Percentiles rank a stretch among this genome's conserved stretches.
These are phyloP conservation scores for Hypoxylon subgilvum DNA, from an alignment of 495 filamentous ascomycete species.

Conservation along the genomic window DNA sequence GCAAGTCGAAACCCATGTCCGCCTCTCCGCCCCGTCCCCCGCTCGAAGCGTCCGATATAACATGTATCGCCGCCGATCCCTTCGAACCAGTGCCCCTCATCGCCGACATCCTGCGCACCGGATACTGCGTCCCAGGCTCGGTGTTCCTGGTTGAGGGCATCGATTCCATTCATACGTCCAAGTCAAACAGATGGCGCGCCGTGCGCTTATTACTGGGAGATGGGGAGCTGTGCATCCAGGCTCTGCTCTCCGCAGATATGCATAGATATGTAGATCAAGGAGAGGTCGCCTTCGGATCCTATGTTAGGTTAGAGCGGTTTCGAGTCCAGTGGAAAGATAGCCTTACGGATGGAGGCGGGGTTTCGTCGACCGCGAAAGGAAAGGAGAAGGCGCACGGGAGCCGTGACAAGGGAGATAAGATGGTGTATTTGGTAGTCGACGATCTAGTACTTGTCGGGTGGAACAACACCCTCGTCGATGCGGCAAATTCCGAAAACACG, in stretches of 20 bases:
- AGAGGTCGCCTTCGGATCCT: conserved; percentile 47
- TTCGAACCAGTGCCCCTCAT: conserved; percentile 44
- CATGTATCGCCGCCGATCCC: conserved; percentile 38
- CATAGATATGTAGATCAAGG: conserved; percentile 47
- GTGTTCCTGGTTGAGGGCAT: conserved; percentile 54
- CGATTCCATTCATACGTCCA: conserved; percentile 38
- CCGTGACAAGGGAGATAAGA: conserved; percentile 16
- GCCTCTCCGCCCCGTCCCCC: conserved; percentile 16
- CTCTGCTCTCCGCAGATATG: conserved; percentile 45
- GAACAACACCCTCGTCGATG: conserved; percentile 43
- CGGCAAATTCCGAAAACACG: conserved; percentile 20
- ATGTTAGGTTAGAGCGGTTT: conserved; percentile 47
- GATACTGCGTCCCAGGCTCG: conserved; percentile 47
- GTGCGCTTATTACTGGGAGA: conserved; percentile 51
- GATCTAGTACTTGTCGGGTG: conserved; percentile 49
- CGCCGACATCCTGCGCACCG: conserved; percentile 48
- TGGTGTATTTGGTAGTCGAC: conserved; percentile 49
- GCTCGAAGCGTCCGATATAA: conserved; percentile 36
- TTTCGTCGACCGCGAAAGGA: conserved; percentile 11
- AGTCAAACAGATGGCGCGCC: conserved; percentile 35
- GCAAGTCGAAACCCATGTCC: conserved; percentile 30
- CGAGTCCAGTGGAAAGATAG: conserved; percentile 28
- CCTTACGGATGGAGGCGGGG: not conserved
- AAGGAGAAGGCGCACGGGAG: conserved; percentile 24
- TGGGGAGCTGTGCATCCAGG: conserved; percentile 54